Conservation (phyloP, 2,329 filamentous ascomycete species). For the Aspergillus neotritici region DNA sequence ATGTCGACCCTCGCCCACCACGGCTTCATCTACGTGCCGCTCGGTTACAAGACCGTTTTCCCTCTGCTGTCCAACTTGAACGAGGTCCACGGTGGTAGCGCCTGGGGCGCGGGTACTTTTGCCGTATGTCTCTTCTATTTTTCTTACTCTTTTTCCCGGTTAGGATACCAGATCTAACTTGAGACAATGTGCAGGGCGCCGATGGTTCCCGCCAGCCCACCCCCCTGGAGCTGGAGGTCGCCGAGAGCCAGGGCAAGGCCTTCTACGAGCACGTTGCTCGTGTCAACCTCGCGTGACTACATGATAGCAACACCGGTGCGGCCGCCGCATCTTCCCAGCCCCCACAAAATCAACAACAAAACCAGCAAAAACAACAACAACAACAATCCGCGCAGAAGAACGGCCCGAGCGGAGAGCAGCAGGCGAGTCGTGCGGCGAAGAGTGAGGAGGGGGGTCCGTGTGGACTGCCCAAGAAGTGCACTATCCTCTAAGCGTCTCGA, state of each 20-base stretch:
- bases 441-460: slow-evolving; percentile 62
- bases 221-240: slow-evolving; percentile 69
- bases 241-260: slow-evolving; percentile 71
- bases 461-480: slow-evolving; percentile 69
- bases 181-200: slow-evolving; percentile 36
- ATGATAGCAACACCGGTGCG: slow-evolving; percentile 49
- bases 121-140: slow-evolving; percentile 48
- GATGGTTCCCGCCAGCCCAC: slow-evolving; percentile 83
- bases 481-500: slow-evolving; percentile 50
- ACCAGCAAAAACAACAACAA: slow-evolving; percentile 18
- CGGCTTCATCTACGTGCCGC: slow-evolving; percentile 92
- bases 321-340: slow-evolving; percentile 17
- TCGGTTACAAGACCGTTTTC: slow-evolving; percentile 84
- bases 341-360: slow-evolving; percentile 13
- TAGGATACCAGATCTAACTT: slow-evolving; percentile 5
- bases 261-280: slow-evolving; percentile 77
- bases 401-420: slow-evolving; percentile 18
- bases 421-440: slow-evolving; percentile 34
- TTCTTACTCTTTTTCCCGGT: neutral
- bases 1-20: slow-evolving; percentile 88
- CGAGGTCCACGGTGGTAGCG: slow-evolving; percentile 78
- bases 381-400: slow-evolving; percentile 21
- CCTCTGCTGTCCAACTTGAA: slow-evolving; percentile 60
- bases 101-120: slow-evolving; percentile 95
- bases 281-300: slow-evolving; percentile 69